phyloP scores from a whole-genome alignment of 169 alveolate genomes.

The Theileria parva region DNA sequence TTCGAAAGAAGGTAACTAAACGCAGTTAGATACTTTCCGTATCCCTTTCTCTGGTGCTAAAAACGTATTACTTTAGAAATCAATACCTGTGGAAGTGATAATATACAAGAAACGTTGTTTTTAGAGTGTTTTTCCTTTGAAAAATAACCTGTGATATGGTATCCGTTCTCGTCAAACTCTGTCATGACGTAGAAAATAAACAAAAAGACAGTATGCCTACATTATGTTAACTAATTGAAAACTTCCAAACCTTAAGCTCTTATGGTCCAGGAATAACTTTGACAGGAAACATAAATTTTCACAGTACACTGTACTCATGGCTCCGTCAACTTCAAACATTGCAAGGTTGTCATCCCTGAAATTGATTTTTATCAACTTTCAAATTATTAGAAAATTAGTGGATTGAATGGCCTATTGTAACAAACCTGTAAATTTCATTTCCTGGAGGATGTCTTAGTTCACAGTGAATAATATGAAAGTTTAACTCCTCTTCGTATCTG shows the following conservation, averaged over 20 bases:
- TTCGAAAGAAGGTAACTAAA: slow-evolving; percentile 90
- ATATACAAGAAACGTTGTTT: slow-evolving; percentile 87
- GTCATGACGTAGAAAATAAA: slow-evolving; percentile 93
- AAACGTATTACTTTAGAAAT: background rate
- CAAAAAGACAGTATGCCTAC: slow-evolving; percentile 76
- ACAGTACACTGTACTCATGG: slow-evolving; percentile 88
- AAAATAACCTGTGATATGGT: slow-evolving; percentile 88
- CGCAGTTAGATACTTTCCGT: slow-evolving; percentile 86
- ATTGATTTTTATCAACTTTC: background rate
- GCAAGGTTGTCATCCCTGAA: slow-evolving; percentile 87
- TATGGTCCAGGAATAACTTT: slow-evolving; percentile 96
- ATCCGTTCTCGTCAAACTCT: slow-evolving; percentile 87
- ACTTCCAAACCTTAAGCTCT: slow-evolving; percentile 84
- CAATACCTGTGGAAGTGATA: slow-evolving; percentile 84
- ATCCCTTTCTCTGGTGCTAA: slow-evolving; percentile 89
- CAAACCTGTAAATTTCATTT: slow-evolving; percentile 89
- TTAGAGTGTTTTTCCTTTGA: slow-evolving; percentile 87
- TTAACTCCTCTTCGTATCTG: slow-evolving; percentile 82
- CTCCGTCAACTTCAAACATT: slow-evolving; percentile 96
- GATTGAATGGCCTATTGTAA: slow-evolving; percentile 22
- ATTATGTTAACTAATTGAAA: slow-evolving; percentile 10
- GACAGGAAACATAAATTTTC: slow-evolving; percentile 95
- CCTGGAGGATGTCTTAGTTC: slow-evolving; percentile 96
- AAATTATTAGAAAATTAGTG: background rate
- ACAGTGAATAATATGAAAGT: slow-evolving; percentile 86